Percentiles rank a stretch among this genome's conserved stretches.
Evolutionary conservation across 108 stramenopile genomes (phyloP).

Genomic region (Parietichytrium sp.): DNA sequence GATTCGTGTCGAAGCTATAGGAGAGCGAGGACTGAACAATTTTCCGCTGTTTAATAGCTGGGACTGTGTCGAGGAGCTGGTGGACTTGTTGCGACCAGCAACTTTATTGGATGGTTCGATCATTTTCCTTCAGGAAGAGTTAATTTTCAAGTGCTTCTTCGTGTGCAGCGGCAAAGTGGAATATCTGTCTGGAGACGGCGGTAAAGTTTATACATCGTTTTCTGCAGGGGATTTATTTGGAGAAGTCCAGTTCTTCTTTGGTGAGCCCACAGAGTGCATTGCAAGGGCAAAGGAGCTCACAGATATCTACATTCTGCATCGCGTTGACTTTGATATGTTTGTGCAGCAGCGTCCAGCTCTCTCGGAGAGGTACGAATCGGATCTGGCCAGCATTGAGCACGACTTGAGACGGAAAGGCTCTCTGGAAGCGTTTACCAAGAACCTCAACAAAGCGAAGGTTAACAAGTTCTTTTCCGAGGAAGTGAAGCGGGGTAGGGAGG

Average conservation of each 20-base stretch:
- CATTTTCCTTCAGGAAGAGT: not conserved
- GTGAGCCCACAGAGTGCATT: slow-evolving; percentile 17
- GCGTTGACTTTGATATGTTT: not conserved
- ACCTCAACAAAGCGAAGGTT: not conserved
- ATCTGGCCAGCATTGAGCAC: not conserved
- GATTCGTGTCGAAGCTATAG: not conserved
- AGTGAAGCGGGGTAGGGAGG: not conserved
- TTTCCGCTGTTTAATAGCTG: slow-evolving; percentile 13
- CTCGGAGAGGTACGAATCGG: not conserved
- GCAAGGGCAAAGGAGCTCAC: not conserved
- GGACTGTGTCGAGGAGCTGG: not conserved
- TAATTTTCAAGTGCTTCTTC: not conserved
- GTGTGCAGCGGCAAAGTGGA: not conserved
- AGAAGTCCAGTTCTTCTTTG: slow-evolving; percentile 9
- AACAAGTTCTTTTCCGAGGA: not conserved
- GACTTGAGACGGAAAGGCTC: not conserved
- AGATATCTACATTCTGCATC: not conserved
- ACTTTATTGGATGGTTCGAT: not conserved
- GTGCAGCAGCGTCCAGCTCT: not conserved
- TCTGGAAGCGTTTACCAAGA: not conserved
- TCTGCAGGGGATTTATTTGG: not conserved
- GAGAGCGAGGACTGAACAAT: not conserved
- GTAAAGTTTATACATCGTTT: not conserved
- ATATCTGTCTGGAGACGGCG: not conserved
- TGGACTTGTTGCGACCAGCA: not conserved